These are phyloP conservation scores for Botrytis porri DNA, from an alignment of 2,329 filamentous ascomycete genomes.

Conservation along the genomic window DNA sequence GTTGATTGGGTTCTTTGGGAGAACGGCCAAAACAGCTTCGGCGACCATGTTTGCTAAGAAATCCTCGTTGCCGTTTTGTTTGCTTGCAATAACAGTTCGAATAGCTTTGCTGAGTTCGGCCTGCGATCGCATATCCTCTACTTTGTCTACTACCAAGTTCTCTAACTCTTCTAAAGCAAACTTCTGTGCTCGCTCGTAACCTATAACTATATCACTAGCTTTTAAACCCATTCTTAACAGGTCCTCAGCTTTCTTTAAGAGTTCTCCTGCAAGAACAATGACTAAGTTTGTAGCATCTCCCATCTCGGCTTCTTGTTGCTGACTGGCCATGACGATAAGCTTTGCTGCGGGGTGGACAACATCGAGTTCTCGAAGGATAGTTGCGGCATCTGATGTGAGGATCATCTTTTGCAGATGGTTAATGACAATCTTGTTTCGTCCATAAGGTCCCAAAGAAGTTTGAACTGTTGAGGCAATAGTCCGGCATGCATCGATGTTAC, in stretches of 20 bases:
- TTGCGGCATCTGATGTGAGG: constrained; percentile 94
- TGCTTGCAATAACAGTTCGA: constrained; percentile 90
- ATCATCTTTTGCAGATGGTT: constrained; percentile 99
- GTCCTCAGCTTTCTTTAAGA: constrained; percentile 96
- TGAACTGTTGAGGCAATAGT: constrained; percentile 95
- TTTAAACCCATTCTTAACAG: constrained; percentile 94
- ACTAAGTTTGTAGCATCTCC: constrained; percentile 97
- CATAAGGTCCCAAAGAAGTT: constrained; percentile 94
- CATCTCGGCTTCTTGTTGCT: constrained; percentile 99
- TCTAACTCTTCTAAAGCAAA: constrained; percentile 84
- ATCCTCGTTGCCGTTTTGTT: constrained; percentile 93
- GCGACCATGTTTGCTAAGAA: constrained; percentile 83
- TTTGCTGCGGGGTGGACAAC: constrained; percentile 98
- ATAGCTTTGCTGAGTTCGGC: constrained; percentile 91
- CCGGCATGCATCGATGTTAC: constrained; percentile 97
- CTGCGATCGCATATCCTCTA: constrained; percentile 77
- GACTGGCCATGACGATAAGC: constrained; percentile 95
- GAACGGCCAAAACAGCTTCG: constrained; percentile 77
- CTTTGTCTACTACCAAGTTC: constrained; percentile 85
- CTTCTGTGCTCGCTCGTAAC: constrained; percentile 91
- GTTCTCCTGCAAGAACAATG: constrained; percentile 90
- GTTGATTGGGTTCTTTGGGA: constrained; percentile 91
- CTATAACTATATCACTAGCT: constrained; percentile 94
- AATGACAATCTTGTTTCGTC: constrained; percentile 99
- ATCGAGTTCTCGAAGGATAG: constrained; percentile 94